phyloP scores from a whole-genome alignment of 2,329 filamentous ascomycete species.

The Dissoconium aciculare region DNA sequence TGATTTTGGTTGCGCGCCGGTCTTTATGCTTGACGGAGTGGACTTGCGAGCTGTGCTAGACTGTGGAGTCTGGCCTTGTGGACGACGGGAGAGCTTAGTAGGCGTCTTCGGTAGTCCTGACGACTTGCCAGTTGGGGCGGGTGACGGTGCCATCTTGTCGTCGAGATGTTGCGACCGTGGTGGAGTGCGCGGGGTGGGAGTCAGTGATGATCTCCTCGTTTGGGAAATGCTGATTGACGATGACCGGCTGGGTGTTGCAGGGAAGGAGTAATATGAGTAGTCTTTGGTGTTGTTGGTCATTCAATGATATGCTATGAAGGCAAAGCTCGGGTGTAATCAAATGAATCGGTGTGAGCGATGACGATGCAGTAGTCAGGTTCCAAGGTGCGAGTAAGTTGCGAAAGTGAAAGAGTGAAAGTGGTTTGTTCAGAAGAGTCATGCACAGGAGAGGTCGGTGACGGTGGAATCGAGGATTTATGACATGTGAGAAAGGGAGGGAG shows the following conservation, averaged over 20 bases:
- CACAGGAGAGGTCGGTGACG: too few relatives aligned
- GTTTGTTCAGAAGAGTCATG: too few relatives aligned
- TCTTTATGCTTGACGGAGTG: slow-evolving; percentile 12
- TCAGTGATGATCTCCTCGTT: slow-evolving; percentile 22
- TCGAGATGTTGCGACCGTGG: slow-evolving; percentile 18
- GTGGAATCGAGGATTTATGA: slow-evolving; percentile 4
- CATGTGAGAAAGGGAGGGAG: too few relatives aligned
- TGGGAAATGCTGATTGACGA: slow-evolving; percentile 17
- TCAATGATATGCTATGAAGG: too few relatives aligned
- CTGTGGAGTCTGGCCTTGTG: slow-evolving; percentile 17
- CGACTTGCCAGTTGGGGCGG: slow-evolving; percentile 34
- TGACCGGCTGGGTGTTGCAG: slow-evolving; percentile 33
- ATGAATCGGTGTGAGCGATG: too few relatives aligned
- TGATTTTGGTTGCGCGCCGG: slow-evolving; percentile 14
- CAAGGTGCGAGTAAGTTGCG: slow-evolving; percentile 10
- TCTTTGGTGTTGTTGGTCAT: slow-evolving; percentile 35
- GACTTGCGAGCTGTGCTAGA: slow-evolving; percentile 13
- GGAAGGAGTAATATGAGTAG: slow-evolving; percentile 39
- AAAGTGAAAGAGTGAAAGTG: slow-evolving; percentile 8
- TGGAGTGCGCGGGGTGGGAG: slow-evolving; percentile 15
- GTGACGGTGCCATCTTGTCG: slow-evolving; percentile 34
- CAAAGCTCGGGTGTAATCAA: too few relatives aligned
- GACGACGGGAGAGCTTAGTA: slow-evolving; percentile 35
- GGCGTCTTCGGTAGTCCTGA: slow-evolving; percentile 35
- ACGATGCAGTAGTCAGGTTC: too few relatives aligned